Conservation (phyloP, 208 protist genomes). For the Vickermania ingenoplastis region DNA sequence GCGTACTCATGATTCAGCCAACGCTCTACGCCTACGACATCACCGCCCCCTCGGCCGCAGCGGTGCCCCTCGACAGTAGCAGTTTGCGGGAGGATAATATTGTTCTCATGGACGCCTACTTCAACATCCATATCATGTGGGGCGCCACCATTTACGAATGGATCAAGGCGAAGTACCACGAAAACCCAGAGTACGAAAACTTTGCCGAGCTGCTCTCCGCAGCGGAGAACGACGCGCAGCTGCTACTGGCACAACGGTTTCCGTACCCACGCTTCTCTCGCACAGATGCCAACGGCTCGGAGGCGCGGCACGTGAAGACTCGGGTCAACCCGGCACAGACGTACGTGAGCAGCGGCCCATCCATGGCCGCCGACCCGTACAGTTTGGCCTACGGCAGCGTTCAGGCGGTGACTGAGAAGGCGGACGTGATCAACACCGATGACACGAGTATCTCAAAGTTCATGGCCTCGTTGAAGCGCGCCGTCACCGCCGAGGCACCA, state of each 20-base stretch:
- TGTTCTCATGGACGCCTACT: slow-evolving; percentile 98
- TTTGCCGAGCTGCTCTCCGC: slow-evolving; percentile 63
- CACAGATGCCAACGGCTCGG: slow-evolving; percentile 73
- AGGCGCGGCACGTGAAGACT: slow-evolving; percentile 82
- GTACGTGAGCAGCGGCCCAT: slow-evolving; percentile 23
- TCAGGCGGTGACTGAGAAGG: slow-evolving; percentile 8
- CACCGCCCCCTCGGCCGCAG: slow-evolving; percentile 49
- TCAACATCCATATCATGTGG: slow-evolving; percentile 97
- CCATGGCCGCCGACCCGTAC: not conserved
- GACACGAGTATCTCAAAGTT: slow-evolving; percentile 68
- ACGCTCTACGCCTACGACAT: slow-evolving; percentile 94
- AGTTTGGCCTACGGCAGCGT: not conserved
- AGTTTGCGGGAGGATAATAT: slow-evolving; percentile 90
- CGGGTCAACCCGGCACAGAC: slow-evolving; percentile 74
- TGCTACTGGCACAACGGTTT: slow-evolving; percentile 40
- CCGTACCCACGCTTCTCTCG: slow-evolving; percentile 83
- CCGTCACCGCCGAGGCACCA: slow-evolving; percentile 28
- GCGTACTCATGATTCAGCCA: slow-evolving; percentile 97
- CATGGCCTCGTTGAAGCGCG: slow-evolving; percentile 67
- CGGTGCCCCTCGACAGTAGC: slow-evolving; percentile 90
- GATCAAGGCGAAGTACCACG: slow-evolving; percentile 89
- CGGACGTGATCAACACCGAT: slow-evolving; percentile 80
- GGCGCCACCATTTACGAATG: slow-evolving; percentile 93
- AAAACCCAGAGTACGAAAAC: slow-evolving; percentile 79
- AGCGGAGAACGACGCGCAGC: slow-evolving; percentile 56